Percentiles rank a stretch among this genome's conserved stretches.
Evolutionary conservation across 352 stramenopile species (phyloP).

Genomic region (Pythium guiyangense): DNA sequence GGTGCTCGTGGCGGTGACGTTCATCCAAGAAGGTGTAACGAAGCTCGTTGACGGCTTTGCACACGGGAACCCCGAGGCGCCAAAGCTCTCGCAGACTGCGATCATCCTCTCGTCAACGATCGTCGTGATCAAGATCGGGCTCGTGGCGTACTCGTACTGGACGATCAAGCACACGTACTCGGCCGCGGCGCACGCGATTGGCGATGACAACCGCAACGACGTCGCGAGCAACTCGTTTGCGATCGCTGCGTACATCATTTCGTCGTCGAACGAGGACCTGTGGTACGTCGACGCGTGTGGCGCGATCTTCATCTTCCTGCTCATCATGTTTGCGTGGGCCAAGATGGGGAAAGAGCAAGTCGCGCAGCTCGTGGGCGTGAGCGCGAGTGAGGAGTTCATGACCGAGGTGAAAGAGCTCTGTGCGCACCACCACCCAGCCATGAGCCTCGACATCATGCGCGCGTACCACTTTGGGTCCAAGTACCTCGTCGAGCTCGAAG

Average conservation of each 20-base stretch:
- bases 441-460: too few relatives aligned
- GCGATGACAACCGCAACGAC: conserved; percentile 95
- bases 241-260: conserved; percentile 64
- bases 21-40: conserved; percentile 53
- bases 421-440: conserved; percentile 52
- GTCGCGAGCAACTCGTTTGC: conserved; percentile 89
- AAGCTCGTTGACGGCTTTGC: conserved; percentile 44
- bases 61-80: conserved; percentile 62
- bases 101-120: conserved; percentile 73
- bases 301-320: conserved; percentile 91
- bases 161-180: conserved; percentile 50
- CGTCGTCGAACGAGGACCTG: conserved; percentile 31
- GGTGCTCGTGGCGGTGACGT: conserved; percentile 87
- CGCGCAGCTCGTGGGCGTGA: conserved; percentile 66
- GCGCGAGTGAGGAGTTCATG: conserved; percentile 85
- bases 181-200: conserved; percentile 46
- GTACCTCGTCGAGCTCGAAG: conserved; percentile 93
- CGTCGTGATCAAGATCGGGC: conserved; percentile 62
- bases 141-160: conserved; percentile 63
- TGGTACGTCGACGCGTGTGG: conserved; percentile 92
- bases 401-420: conserved; percentile 82
- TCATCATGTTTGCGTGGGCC: conserved; percentile 92
- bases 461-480: conserved; percentile 95
- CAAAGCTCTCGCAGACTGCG: conserved; percentile 81
- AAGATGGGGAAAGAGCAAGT: conserved; percentile 91